A percentile compares a stretch with the other conserved stretches of the same genome.
Evolutionary conservation across 2,329 filamentous ascomycete species (phyloP).

Genomic region (Didymella glomerata): DNA sequence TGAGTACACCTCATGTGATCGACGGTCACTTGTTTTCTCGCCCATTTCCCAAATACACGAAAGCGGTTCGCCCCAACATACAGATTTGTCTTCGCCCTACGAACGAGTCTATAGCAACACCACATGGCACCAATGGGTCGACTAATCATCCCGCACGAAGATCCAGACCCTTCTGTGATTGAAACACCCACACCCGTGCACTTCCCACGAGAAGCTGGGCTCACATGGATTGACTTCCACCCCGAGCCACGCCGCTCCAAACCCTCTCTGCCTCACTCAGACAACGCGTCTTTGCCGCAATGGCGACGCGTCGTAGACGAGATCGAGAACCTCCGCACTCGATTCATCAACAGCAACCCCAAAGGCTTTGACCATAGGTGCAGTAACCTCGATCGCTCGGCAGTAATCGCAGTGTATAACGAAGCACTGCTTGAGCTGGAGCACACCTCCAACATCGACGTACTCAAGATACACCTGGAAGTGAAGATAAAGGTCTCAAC

Average conservation of each 20-base stretch:
- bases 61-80: neutral
- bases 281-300: neutral
- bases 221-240: constrained; percentile 4
- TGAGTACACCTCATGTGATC: neutral
- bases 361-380: neutral
- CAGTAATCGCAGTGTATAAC: constrained; percentile 21
- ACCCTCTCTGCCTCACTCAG: neutral
- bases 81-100: neutral
- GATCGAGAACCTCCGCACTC: constrained; percentile 4
- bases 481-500: constrained; percentile 16
- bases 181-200: neutral
- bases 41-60: neutral
- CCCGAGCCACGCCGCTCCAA: neutral
- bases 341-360: constrained; percentile 6
- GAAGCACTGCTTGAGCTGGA: constrained; percentile 13
- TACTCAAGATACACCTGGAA: constrained; percentile 16
- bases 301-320: constrained; percentile 2
- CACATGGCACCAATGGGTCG: neutral
- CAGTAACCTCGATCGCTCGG: constrained; percentile 14
- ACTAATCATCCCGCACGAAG: constrained; percentile 2
- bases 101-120: neutral
- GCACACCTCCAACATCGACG: neutral
- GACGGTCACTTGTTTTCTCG: neutral
- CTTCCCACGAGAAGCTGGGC: neutral
- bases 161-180: neutral